Base-by-base conservation (phyloP, 768 basidiomycete genomes). In the Hirschioporus abietinus region DNA sequence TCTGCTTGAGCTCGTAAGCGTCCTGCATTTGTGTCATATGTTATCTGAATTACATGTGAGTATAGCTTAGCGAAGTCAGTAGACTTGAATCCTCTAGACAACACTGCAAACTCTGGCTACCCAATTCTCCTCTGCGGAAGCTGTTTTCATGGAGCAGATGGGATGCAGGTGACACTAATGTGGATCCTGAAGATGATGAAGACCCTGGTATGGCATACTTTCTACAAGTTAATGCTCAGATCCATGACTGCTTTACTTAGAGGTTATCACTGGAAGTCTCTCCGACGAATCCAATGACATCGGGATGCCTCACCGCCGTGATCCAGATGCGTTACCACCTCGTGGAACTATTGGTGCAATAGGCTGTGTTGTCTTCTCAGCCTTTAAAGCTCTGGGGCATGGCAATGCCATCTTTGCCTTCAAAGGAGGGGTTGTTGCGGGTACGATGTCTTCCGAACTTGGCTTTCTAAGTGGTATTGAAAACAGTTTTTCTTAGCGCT, bases 291-390 rank as follows among this genome's bases (percentile, higher is more conserved):
- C 76, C 42, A 72, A 79, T 1, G 88, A 90, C 70, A 79, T 91
- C 0, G 88, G 87, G 2, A 70, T 81, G 42, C 83, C 90, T 0
- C 75, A 78, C 18, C 78, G 82, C 2, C 81, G 91, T 27, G 90
- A 93, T 75, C 90, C 91, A 0, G 91, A 93, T 72, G 90, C 88
- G 0, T 74, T 92, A 0, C 90, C 91, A 0, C 91, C 91, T 0
- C 72, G 79, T 1, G 92, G 90, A 69, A 63, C 68, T 1, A 75
- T 90, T 35, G 89, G 92, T 72, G 76, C 71, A 52, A 66, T 81
- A 0, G 81, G 86, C 81, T 80, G 79, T 60, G 71, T 76, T 65
- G 1, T 86, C 1, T 86, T 88, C 72, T 70, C 76, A 17, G 67
- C 75, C 1, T 68, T 79, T 2, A 74, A 74, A 1, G 77, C 78